Conservation (phyloP, 345 rosid species). For the Aurinia saxatilis region DNA sequence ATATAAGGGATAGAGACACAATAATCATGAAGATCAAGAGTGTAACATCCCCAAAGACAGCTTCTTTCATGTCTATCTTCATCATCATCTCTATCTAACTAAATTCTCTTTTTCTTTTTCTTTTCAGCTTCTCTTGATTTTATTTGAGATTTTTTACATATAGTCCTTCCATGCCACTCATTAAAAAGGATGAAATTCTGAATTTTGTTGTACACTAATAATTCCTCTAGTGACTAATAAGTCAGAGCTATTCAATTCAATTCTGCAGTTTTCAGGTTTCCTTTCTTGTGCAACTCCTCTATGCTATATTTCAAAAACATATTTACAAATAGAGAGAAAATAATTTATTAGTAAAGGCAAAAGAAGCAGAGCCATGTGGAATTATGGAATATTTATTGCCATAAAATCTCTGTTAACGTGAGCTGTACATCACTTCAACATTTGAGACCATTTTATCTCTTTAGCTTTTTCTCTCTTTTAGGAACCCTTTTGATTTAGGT, state of each 20-base stretch:
- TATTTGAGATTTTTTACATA: background rate
- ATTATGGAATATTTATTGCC: slow-evolving; percentile 24
- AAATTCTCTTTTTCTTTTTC: background rate
- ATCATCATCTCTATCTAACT: too few relatives aligned
- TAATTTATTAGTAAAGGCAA: background rate
- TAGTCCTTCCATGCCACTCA: background rate
- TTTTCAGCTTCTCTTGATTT: background rate
- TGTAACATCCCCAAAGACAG: background rate
- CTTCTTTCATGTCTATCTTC: slow-evolving; percentile 1
- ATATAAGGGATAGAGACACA: slow-evolving; percentile 13
- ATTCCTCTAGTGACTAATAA: background rate
- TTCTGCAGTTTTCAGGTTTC: slow-evolving; percentile 14
- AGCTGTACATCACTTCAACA: slow-evolving; percentile 22
- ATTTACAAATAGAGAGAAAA: background rate
- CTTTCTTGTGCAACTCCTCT: slow-evolving; percentile 1
- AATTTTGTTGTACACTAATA: background rate
- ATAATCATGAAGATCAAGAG: slow-evolving; percentile 15
- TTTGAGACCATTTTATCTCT: slow-evolving; percentile 12
- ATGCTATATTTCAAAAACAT: background rate
- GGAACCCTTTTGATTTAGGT: slow-evolving; percentile 12
- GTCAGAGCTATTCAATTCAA: background rate
- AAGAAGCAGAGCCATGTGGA: slow-evolving; percentile 11
- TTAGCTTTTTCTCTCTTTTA: slow-evolving; percentile 10
- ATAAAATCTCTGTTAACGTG: slow-evolving; percentile 22
- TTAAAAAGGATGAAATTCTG: background rate